Evolutionary conservation across 805 yeast species (phyloP), one percentile per base, ranked within the genome.

Genomic region (Jamesozyma gamospora): DNA sequence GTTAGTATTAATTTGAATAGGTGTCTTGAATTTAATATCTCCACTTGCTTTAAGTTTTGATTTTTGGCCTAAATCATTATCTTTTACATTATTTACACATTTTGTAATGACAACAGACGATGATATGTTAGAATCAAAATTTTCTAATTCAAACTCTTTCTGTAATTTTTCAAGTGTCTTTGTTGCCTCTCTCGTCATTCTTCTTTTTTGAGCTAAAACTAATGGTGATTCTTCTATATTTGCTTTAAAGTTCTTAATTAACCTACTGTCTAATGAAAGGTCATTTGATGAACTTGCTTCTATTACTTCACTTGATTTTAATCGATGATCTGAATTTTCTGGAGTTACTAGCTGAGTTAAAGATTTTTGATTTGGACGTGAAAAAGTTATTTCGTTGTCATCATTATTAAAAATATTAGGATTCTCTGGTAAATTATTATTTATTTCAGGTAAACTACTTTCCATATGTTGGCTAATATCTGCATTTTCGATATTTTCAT

Each of bases 131-230:
- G 41, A 28, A 25, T 31, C 18, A 6, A 29, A 32, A 30, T 41
- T 36, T 16, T 36, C 36, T n/a, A 32, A 31, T 11, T 45, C 36
- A 37, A 50, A 46, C 12, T 46, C 49, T 18, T 41, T 44, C 32
- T 29, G 42, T 37, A 42, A 36, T 27, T 24, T 32, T 39, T 47
- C 53, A 41, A 43, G 26, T 14, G 46, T 47, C 35, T 31, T 46
- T 17, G 47, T 43, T 24, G 45, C 38, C 15, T 43, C 53, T 41
- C 51, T 42, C n/a, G 47, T 41, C 43, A 40, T 49, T 42, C 40
- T 52, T 33, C 56, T 43, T 35, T 44, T 46, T 29, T 52, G 55
- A 13, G 48, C 51, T 24, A 49, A 36, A n/a, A 41, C 53, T 30
- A 47, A 28, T 3, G 56, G 57, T 4, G 57, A 51, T 29, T 51